Percentiles rank a stretch among this genome's conserved stretches.
Conservation (phyloP, 495 filamentous ascomycete species). For the Lasiosphaeria miniovina region DNA sequence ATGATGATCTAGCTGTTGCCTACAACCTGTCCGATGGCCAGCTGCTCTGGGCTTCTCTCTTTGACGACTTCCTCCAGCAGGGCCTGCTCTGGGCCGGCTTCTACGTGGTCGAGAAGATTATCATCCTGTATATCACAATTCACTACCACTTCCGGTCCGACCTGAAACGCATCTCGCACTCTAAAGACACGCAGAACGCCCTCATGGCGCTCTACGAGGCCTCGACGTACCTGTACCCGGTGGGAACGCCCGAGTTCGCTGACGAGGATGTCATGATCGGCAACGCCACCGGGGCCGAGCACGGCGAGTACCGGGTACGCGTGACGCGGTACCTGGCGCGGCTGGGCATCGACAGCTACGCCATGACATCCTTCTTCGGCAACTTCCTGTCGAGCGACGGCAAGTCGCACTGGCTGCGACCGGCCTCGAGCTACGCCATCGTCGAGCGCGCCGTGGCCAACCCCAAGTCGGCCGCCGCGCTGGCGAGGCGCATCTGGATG, state of each 20-base stretch:
- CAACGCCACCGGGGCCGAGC: conserved; percentile 26
- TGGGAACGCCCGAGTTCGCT: conserved; percentile 23
- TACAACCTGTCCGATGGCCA: conserved; percentile 3
- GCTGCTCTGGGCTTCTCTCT: conserved; percentile 16
- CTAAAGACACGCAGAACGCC: conserved; percentile 66
- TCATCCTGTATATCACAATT: conserved; percentile 77
- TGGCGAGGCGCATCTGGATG: conserved; percentile 32
- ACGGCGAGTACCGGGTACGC: conserved; percentile 23
- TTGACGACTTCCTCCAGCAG: conserved; percentile 25
- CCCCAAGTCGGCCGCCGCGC: conserved; percentile 47
- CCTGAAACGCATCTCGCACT: conserved; percentile 58
- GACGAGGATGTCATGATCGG: conserved; percentile 30
- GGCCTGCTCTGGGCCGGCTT: conserved; percentile 36
- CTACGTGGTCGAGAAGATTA: conserved; percentile 62
- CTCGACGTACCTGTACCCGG: conserved; percentile 43
- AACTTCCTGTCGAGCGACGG: conserved; percentile 25
- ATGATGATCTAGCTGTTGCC: conserved; percentile 7
- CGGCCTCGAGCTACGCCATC: conserved; percentile 25
- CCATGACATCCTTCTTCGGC: conserved; percentile 30
- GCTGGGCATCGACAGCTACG: conserved; percentile 28
- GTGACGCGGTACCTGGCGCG: conserved; percentile 23
- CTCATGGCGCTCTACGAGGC: conserved; percentile 71
- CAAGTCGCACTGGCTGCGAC: conserved; percentile 27
- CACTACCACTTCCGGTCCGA: conserved; percentile 80
- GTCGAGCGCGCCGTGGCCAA: conserved; percentile 30